A percentile compares a stretch with the other conserved stretches of the same genome.
phyloP scores from a whole-genome alignment of 768 basidiomycete genomes.

The Serpula lacrymans region DNA sequence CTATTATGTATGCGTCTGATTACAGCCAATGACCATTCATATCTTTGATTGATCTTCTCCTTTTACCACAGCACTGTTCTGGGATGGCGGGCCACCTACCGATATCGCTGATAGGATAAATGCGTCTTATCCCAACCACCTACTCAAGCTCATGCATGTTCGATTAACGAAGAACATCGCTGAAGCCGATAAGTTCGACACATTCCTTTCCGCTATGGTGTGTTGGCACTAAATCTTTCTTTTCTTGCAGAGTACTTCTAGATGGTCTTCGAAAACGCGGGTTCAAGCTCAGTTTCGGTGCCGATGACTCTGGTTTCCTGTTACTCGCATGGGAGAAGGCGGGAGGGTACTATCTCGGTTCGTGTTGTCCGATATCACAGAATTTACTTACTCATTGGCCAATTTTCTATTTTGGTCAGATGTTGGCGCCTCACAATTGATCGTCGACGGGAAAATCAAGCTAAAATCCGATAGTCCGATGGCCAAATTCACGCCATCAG shows the following conservation, averaged over 20 bases:
- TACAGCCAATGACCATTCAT: slow-evolving; percentile 3
- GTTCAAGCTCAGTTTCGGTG: slow-evolving; percentile 52
- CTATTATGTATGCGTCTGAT: slow-evolving; percentile 16
- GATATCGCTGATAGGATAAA: slow-evolving; percentile 55
- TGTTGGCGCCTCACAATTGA: slow-evolving; percentile 38
- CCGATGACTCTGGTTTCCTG: slow-evolving; percentile 48
- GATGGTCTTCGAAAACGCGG: slow-evolving; percentile 55
- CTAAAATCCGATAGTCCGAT: slow-evolving; percentile 42
- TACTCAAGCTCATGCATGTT: slow-evolving; percentile 28
- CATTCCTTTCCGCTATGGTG: not conserved
- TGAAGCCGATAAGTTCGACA: slow-evolving; percentile 49
- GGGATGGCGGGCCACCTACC: slow-evolving; percentile 42
- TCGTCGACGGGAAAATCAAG: slow-evolving; percentile 47
- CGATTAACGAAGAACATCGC: slow-evolving; percentile 43
- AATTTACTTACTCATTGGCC: too few species aligned
- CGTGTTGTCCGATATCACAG: too few species aligned
- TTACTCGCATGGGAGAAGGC: slow-evolving; percentile 44
- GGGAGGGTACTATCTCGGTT: slow-evolving; percentile 70
- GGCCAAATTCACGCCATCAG: slow-evolving; percentile 33
- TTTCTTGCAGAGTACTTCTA: slow-evolving; percentile 39
- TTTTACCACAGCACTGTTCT: slow-evolving; percentile 29
- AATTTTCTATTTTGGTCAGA: slow-evolving; percentile 20
- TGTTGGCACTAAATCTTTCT: not conserved
- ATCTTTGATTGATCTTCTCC: not conserved
- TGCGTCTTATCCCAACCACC: slow-evolving; percentile 41